These are phyloP conservation scores for Talaromyces pinophilus DNA, from an alignment of 2,329 filamentous ascomycete species.

Conservation along the genomic window DNA sequence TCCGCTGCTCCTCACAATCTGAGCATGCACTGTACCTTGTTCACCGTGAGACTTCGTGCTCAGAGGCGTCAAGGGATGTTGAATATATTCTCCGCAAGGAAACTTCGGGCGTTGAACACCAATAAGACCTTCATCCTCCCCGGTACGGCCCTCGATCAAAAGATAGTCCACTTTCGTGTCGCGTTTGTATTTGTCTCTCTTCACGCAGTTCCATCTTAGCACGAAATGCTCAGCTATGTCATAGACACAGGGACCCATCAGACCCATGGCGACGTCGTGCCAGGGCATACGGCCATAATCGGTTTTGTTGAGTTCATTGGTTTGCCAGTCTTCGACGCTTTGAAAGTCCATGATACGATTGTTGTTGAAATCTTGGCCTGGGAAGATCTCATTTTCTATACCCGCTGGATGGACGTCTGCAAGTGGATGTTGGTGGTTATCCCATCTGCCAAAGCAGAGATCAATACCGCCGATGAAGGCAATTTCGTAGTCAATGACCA, in stretches of 20 bases:
- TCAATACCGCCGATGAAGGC: conserved; percentile 95
- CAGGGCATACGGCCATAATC: conserved; percentile 96
- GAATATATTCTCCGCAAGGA: conserved; percentile 82
- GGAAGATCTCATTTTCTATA: conserved; percentile 81
- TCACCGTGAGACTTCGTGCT: conserved; percentile 55
- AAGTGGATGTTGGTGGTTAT: conserved; percentile 78
- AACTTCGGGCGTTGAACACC: conserved; percentile 87
- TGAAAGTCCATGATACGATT: conserved; percentile 96
- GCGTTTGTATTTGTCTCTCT: conserved; percentile 96
- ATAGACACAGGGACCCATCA: conserved; percentile 86
- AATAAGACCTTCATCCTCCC: conserved; percentile 19
- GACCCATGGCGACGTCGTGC: conserved; percentile 60
- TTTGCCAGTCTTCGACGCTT: conserved; percentile 85
- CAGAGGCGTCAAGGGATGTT: conserved; percentile 74
- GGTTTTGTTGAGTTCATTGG: conserved; percentile 86
- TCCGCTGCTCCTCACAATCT: conserved; percentile 83
- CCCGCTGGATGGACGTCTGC: conserved; percentile 85
- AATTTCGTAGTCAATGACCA: conserved; percentile 86
- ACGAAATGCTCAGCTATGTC: conserved; percentile 97
- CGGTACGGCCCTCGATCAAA: conserved; percentile 67
- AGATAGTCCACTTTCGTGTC: conserved; percentile 70
- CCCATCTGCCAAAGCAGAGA: conserved; percentile 94
- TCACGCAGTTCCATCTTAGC: conserved; percentile 93
- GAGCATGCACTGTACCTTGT: conserved; percentile 75
- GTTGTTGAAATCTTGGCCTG: conserved; percentile 97